These are phyloP conservation scores for Penicillium taxi DNA, from an alignment of 495 filamentous ascomycete species.

Conservation along the genomic window DNA sequence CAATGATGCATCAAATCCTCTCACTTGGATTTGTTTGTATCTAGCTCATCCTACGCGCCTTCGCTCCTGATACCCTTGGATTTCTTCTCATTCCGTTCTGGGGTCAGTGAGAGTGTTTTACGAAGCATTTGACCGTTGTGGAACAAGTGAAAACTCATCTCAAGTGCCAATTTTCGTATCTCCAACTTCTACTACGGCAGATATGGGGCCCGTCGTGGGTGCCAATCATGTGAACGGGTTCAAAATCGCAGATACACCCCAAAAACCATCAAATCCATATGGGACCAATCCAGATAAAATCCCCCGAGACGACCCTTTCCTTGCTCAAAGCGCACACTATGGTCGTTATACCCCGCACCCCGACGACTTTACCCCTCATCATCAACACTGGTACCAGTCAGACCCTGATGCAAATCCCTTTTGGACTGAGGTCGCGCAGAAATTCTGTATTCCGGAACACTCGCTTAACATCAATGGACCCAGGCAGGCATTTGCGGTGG, in stretches of 20 bases:
- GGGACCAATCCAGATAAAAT: slow-evolving; percentile 29
- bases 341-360: slow-evolving; percentile 35
- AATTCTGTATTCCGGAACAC: slow-evolving; percentile 27
- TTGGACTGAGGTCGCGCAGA: slow-evolving; percentile 30
- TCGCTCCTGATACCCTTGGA: slow-evolving; percentile 8
- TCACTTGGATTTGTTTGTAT: slow-evolving; percentile 13
- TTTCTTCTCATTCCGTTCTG: too few species aligned
- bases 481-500: slow-evolving; percentile 33
- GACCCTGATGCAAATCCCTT: slow-evolving; percentile 25
- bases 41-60: slow-evolving; percentile 14
- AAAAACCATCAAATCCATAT: slow-evolving; percentile 23
- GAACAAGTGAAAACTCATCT: too few species aligned
- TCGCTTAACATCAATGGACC: slow-evolving; percentile 27
- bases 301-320: slow-evolving; percentile 31
- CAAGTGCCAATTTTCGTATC: not conserved
- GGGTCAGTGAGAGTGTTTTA: too few species aligned
- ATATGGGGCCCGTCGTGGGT: slow-evolving; percentile 13
- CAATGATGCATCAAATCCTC: slow-evolving; percentile 22
- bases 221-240: slow-evolving; percentile 24
- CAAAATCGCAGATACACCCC: slow-evolving; percentile 7
- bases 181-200: slow-evolving; percentile 5
- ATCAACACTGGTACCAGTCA: slow-evolving; percentile 28
- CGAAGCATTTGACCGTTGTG: too few species aligned
- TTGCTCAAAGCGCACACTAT: slow-evolving; percentile 30
- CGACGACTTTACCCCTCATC: slow-evolving; percentile 32